Base-by-base conservation (phyloP, 208 protist species). In the Leishmania arabica region DNA sequence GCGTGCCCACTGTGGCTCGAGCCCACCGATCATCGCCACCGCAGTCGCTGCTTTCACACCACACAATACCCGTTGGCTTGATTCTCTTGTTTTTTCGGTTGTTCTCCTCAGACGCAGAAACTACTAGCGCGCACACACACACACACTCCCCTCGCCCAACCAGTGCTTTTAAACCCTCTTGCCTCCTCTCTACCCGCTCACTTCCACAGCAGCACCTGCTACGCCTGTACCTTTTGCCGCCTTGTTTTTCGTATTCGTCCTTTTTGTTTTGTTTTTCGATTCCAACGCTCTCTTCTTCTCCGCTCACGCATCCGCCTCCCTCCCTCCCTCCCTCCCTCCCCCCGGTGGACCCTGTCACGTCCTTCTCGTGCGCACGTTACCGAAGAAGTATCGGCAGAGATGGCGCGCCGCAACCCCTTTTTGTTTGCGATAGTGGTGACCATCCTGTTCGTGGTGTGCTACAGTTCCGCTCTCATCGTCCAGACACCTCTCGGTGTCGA, bases 401-500 rank as follows among this genome's bases (percentile, higher is more conserved):
- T 85, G 82, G 75, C 75, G 69, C 71, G 62, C 60, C 54, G 70
- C 17, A 85, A 78, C 62, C 49, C 82, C n/a, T 47, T 85, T 47
- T 24, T 85, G 60, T 85, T 75, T 42, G 27, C 51, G 71, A 62
- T 78, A 17, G 68, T 89, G 42, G 70, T 79, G 7, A 47, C 82
- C 0, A 45, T 31, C 37, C 73, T 87, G 76, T 54, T 86, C 24
- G 75, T 77, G 42, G 45, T 80, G 69, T 64, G 45, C 69, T 77
- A 71, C 78, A 51, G 78, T 34, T 56, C 45, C 8, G 9, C 74
- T 34, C 75, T 42, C 42, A 3, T 83, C 19, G 70, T 71, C 65
- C 75, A 47, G 47, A 40, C 19, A 34, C 56, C 78, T 56, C 27
- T 45, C 49, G 34, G 40, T n/a, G 51, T 77, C 37, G 53, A 78